Conservation (phyloP, 2,329 filamentous ascomycete species). For the Scedosporium boydii region DNA sequence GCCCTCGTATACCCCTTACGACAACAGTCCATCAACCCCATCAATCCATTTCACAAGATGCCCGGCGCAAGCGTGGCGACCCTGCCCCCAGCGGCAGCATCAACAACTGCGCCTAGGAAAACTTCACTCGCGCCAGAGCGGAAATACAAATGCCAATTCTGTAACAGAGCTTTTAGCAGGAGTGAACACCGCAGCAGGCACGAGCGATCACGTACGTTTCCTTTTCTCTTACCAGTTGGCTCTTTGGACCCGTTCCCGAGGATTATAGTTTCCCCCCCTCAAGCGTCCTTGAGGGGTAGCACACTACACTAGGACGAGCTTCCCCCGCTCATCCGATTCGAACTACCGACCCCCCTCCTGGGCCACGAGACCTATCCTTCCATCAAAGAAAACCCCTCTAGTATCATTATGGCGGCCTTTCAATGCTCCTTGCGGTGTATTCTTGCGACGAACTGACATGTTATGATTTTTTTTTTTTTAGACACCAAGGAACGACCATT, state of each 20-base stretch:
- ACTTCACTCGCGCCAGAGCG: slow-evolving; percentile 74
- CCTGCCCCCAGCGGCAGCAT: slow-evolving; percentile 52
- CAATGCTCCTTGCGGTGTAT: background rate
- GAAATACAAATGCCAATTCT: slow-evolving; percentile 99
- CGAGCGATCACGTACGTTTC: slow-evolving; percentile 89
- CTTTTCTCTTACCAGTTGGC: slow-evolving; percentile 6
- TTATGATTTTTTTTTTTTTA: slow-evolving; percentile 25
- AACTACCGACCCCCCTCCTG: slow-evolving; percentile 3
- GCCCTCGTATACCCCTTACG: background rate
- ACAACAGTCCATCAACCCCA: slow-evolving; percentile 2
- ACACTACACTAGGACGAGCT: background rate
- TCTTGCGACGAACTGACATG: slow-evolving; percentile 8
- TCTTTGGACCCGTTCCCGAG: background rate
- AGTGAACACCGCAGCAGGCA: slow-evolving; percentile 96
- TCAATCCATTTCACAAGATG: slow-evolving; percentile 43
- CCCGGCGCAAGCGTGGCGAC: slow-evolving; percentile 61
- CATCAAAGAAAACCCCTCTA: slow-evolving; percentile 5
- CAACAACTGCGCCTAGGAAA: slow-evolving; percentile 68
- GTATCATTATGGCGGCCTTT: background rate
- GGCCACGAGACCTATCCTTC: slow-evolving; percentile 10
- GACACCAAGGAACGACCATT: slow-evolving; percentile 98
- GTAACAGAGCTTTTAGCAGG: slow-evolving; percentile 91
- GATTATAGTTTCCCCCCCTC: background rate
- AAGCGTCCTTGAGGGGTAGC: background rate
- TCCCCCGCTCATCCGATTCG: background rate